Evolutionary conservation across 805 yeast genomes (phyloP).

Genomic region (Ogataea methanolica): DNA sequence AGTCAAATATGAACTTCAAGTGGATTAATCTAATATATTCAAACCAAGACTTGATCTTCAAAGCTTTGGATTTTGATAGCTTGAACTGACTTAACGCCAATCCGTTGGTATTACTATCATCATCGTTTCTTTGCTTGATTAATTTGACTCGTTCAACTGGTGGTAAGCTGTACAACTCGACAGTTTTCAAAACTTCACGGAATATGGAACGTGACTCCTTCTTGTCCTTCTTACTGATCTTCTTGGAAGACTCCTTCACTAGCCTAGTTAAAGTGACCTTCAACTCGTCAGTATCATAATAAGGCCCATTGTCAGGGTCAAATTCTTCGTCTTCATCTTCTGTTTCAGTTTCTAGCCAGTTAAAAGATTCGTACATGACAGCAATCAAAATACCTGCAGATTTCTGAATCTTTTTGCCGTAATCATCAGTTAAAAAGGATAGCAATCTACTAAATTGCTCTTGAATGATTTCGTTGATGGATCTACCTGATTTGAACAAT

Average conservation of each 20-base stretch:
- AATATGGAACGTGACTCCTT: conserved; percentile 55
- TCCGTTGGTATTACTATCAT: conserved; percentile 3
- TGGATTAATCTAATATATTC: conserved; percentile 43
- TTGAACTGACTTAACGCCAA: conserved; percentile 31
- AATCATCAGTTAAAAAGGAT: conserved; percentile 35
- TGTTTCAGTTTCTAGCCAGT: conserved; percentile 16
- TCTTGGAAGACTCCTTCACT: conserved; percentile 49
- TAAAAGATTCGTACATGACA: conserved; percentile 48
- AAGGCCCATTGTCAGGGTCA: conserved; percentile 37
- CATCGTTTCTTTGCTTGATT: conserved; percentile 4
- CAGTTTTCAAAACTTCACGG: conserved; percentile 50
- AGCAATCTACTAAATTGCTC: conserved; percentile 38
- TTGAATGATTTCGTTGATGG: conserved; percentile 34
- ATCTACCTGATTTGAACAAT: conserved; percentile 33
- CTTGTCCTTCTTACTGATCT: conserved; percentile 58
- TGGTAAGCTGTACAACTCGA: conserved; percentile 33
- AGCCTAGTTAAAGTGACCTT: conserved; percentile 37
- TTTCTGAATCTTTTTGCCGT: conserved; percentile 41
- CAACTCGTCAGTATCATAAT: conserved; percentile 47
- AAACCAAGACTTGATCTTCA: conserved; percentile 48
- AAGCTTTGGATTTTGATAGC: conserved; percentile 39
- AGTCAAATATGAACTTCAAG: conserved; percentile 47
- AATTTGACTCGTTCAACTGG: conserved; percentile 23
- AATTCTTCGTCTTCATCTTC: conserved; percentile 41
- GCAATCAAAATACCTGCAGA: conserved; percentile 56